A percentile compares a stretch with the other conserved stretches of the same genome.
Evolutionary conservation across 129 eudicot genomes (phyloP).

Genomic region (Kitagawia praeruptora): DNA sequence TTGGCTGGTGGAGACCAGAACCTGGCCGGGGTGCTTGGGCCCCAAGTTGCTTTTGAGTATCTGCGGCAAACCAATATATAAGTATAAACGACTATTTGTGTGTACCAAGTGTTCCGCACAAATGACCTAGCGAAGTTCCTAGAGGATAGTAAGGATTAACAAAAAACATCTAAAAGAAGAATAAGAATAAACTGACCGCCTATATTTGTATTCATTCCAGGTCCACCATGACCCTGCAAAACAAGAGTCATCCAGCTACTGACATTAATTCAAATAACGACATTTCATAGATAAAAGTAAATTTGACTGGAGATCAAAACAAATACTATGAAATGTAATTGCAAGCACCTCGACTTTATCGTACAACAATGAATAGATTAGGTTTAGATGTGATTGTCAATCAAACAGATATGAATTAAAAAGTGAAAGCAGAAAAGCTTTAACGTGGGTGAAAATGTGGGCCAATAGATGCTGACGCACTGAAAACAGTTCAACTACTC

Average conservation of each 20-base stretch:
- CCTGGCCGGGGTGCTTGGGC: constrained; percentile 51
- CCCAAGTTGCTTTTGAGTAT: constrained; percentile 59
- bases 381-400: background rate
- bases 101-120: background rate
- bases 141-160: background rate
- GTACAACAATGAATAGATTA: background rate
- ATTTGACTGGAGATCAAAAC: too few species aligned
- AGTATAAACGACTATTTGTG: background rate
- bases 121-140: background rate
- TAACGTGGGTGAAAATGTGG: background rate
- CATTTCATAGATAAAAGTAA: background rate
- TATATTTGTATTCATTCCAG: constrained; percentile 51
- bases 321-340: background rate
- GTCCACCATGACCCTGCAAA: constrained; percentile 82
- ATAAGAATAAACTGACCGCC: constrained; percentile 36
- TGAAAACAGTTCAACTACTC: background rate
- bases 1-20: constrained; percentile 45
- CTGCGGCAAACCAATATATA: constrained; percentile 21
- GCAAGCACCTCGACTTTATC: background rate
- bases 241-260: background rate
- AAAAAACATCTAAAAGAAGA: background rate
- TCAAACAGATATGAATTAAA: background rate
- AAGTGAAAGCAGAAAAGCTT: background rate
- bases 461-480: background rate
- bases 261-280: background rate